Conservation (phyloP, 2,329 filamentous ascomycete genomes). For the Colletotrichum eleusines region DNA sequence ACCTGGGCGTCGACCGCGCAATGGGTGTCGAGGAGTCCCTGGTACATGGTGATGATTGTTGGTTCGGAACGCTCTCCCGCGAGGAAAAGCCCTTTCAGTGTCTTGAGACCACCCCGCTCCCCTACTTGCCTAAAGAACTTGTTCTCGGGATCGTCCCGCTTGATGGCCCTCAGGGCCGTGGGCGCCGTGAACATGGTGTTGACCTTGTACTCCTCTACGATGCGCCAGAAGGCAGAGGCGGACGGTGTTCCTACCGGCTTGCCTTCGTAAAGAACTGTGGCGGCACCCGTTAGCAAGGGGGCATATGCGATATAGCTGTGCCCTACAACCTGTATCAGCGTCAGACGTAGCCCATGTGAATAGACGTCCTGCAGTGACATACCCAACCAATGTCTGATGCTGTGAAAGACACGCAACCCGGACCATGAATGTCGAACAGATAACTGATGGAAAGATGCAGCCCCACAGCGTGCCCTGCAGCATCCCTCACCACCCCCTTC, state of each 20-base stretch:
- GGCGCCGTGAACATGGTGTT: constrained; percentile 89
- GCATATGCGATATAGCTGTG: constrained; percentile 86
- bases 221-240: constrained; percentile 88
- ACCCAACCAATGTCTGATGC: constrained; percentile 93
- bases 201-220: constrained; percentile 86
- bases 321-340: constrained; percentile 65
- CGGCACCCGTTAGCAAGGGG: constrained; percentile 85
- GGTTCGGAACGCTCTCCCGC: constrained; percentile 93
- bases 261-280: constrained; percentile 92
- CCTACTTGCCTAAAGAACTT: constrained; percentile 73
- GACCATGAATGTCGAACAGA: constrained; percentile 84
- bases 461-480: constrained; percentile 88
- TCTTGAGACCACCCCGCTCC: constrained; percentile 75
- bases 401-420: constrained; percentile 80
- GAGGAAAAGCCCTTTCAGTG: constrained; percentile 81
- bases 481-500: constrained; percentile 86
- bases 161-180: constrained; percentile 87
- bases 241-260: constrained; percentile 92
- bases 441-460: constrained; percentile 86
- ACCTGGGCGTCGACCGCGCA: constrained; percentile 72
- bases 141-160: constrained; percentile 85
- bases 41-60: constrained; percentile 84
- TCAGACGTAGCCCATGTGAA: background rate
- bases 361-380: background rate
- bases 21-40: constrained; percentile 76